Evolutionary conservation across 768 basidiomycete species (phyloP).

Genomic region (Cystofilobasidium ferigula): DNA sequence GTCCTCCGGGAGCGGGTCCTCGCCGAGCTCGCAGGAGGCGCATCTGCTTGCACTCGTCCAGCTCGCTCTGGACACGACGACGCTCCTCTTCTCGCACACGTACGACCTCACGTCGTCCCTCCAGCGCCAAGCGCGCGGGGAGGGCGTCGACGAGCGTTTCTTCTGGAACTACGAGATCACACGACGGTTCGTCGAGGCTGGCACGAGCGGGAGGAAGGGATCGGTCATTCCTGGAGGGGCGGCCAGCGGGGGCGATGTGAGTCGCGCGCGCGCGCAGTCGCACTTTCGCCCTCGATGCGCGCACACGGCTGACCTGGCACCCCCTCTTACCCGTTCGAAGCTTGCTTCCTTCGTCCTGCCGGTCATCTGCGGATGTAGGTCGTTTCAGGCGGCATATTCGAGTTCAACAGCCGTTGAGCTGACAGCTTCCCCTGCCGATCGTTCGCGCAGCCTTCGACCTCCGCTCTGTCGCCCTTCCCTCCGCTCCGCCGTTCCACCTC

Average conservation of each 20-base stretch:
- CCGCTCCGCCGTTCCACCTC: constrained; percentile 56
- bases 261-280: constrained; percentile 33
- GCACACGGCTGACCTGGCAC: not conserved
- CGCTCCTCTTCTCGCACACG: constrained; percentile 78
- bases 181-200: constrained; percentile 50
- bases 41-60: constrained; percentile 77
- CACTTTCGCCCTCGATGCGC: not conserved
- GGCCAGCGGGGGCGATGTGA: constrained; percentile 42
- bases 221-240: constrained; percentile 44
- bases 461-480: constrained; percentile 64
- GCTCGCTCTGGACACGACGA: constrained; percentile 66
- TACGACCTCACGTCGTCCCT: constrained; percentile 81
- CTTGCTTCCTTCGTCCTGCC: constrained; percentile 81
- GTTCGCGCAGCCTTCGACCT: constrained; percentile 75
- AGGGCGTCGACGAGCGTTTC: constrained; percentile 65
- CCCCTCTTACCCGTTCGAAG: constrained; percentile 42
- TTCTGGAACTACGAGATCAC: constrained; percentile 90
- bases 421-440: too few species aligned
- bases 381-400: not conserved
- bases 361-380: constrained; percentile 86
- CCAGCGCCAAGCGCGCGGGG: constrained; percentile 63
- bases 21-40: constrained; percentile 60
- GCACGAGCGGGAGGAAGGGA: constrained; percentile 32
- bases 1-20: constrained; percentile 44
- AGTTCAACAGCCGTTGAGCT: not conserved